Evolutionary conservation across 495 filamentous ascomycete species (phyloP).

Genomic region (Wilcoxina mikolae): DNA sequence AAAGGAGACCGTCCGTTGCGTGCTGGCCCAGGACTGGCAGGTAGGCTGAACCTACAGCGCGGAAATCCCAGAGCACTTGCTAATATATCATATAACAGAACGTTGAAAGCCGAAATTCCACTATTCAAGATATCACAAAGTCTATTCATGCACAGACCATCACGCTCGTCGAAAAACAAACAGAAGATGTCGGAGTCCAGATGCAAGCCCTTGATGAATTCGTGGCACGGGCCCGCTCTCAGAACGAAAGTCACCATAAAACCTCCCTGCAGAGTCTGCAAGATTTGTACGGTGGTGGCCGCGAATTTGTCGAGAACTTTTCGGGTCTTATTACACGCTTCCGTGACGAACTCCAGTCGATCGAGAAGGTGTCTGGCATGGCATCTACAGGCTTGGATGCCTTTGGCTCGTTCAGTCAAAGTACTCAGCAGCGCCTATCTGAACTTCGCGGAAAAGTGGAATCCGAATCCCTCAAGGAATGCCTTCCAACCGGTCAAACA

Average conservation of each 20-base stretch:
- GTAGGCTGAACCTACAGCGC: conserved; percentile 34
- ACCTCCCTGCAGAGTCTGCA: background rate
- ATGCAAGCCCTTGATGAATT: conserved; percentile 84
- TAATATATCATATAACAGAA: conserved; percentile 35
- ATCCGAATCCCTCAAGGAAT: conserved; percentile 52
- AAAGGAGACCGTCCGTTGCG: conserved; percentile 58
- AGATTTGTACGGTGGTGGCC: background rate
- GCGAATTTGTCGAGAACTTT: conserved; percentile 45
- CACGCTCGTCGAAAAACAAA: conserved; percentile 76
- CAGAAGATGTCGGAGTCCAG: conserved; percentile 68
- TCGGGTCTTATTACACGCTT: conserved; percentile 39
- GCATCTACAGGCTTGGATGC: conserved; percentile 39
- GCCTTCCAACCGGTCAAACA: conserved; percentile 68
- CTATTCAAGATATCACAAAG: conserved; percentile 65
- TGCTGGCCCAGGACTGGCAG: conserved; percentile 77
- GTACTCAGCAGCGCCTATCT: conserved; percentile 51
- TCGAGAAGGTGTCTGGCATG: conserved; percentile 22
- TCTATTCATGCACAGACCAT: conserved; percentile 87
- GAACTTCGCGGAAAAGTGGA: conserved; percentile 51
- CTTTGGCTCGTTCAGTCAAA: conserved; percentile 43
- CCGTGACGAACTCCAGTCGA: conserved; percentile 43
- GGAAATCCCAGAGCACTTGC: conserved; percentile 6
- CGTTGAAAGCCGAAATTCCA: conserved; percentile 62
- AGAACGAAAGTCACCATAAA: conserved; percentile 52
- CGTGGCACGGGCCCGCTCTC: conserved; percentile 63